phyloP scores from a whole-genome alignment of 305 asterid species.

The Fraxinus dipetala region DNA sequence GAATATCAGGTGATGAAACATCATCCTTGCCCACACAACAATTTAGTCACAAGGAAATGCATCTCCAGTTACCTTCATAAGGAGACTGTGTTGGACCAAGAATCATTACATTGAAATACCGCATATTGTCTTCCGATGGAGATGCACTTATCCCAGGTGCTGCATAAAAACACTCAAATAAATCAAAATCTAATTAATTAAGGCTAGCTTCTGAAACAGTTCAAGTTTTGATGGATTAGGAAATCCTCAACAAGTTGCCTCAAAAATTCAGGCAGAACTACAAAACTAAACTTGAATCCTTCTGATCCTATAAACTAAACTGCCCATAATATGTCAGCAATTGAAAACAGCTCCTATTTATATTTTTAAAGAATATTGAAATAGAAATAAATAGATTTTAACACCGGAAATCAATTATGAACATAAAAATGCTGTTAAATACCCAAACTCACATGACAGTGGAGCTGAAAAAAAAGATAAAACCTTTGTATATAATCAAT shows the following conservation, averaged over 20 bases:
- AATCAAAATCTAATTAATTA: neutral
- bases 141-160: slow-evolving; percentile 99
- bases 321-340: neutral
- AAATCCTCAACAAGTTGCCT: neutral
- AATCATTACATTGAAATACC: slow-evolving; percentile 93
- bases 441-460: neutral
- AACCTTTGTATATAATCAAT: neutral
- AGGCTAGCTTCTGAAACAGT: neutral
- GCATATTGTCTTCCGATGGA: slow-evolving; percentile 94
- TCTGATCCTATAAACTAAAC: neutral
- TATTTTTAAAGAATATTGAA: neutral
- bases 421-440: neutral
- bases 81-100: slow-evolving; percentile 99
- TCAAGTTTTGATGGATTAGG: neutral
- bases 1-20: slow-evolving; percentile 10
- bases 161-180: slow-evolving; percentile 36
- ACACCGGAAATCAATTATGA: neutral
- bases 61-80: slow-evolving; percentile 67
- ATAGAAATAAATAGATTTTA: neutral
- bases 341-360: neutral
- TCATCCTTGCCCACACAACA: neutral
- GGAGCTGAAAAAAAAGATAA: neutral
- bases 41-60: neutral
- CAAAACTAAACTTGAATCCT: neutral
- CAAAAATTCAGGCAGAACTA: neutral